phyloP scores from a whole-genome alignment of 148 eudicot species.

The Selenicereus undatus region DNA sequence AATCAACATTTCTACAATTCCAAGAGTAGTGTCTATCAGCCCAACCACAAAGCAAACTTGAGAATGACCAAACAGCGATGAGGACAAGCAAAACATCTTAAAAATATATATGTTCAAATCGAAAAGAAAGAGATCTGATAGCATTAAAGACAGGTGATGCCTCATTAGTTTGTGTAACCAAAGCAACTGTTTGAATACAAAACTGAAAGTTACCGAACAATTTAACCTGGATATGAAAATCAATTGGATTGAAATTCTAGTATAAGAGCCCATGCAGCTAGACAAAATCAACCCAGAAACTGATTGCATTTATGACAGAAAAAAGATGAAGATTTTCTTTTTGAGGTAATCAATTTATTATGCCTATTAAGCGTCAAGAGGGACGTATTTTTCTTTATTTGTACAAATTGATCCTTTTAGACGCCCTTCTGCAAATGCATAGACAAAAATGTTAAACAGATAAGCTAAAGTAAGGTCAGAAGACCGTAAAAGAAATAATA shows the following conservation, averaged over 20 bases:
- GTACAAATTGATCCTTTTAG: not conserved
- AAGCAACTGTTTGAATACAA: not conserved
- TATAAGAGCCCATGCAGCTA: not conserved
- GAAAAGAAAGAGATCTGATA: not conserved
- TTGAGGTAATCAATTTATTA: not conserved
- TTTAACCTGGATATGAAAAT: not conserved
- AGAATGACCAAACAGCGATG: conserved; percentile 2
- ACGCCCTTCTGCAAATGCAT: not conserved
- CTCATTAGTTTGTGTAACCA: not conserved
- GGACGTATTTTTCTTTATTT: not conserved
- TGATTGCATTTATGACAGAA: not conserved
- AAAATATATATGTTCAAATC: not conserved
- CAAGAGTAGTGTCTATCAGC: not conserved
- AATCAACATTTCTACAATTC: conserved; percentile 23
- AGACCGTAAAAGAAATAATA: not conserved
- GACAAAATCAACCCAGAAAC: not conserved
- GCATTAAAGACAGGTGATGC: not conserved
- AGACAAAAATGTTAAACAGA: not conserved
- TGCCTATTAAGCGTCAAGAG: not conserved
- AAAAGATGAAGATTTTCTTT: not conserved
- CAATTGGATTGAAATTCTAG: not conserved
- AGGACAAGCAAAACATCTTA: not conserved
- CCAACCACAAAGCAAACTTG: not conserved
- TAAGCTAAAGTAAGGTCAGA: not conserved
- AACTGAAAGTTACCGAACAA: not conserved